Conservation (phyloP, 1,139 yeast genomes). For the Taiozyma sp. region DNA sequence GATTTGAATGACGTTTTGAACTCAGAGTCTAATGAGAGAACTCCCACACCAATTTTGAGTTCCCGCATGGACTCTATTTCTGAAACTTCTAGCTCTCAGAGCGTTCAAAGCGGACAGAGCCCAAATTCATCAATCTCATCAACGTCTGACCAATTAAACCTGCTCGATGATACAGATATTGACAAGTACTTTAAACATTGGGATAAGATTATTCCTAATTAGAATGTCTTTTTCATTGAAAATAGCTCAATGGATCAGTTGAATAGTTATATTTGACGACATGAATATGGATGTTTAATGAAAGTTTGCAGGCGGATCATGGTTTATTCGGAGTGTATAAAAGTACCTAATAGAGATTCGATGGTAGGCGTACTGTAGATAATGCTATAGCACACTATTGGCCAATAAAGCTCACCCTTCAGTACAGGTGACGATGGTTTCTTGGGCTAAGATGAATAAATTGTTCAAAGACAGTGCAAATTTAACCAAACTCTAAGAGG, state of each 20-base stretch:
- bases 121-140: not conserved
- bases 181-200: slow-evolving; percentile 12
- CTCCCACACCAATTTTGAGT: slow-evolving; percentile 15
- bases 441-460: no score
- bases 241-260: not conserved
- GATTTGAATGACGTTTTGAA: slow-evolving; percentile 13
- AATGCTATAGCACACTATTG: no score
- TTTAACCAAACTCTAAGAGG: no score
- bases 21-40: not conserved
- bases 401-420: no score
- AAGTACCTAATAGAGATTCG: no score
- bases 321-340: not conserved
- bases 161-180: slow-evolving; percentile 2
- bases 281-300: not conserved
- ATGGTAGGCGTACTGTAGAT: no score
- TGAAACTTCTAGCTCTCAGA: not conserved
- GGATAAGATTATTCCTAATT: slow-evolving; percentile 14
- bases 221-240: slow-evolving; percentile 15
- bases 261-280: not conserved
- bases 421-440: no score
- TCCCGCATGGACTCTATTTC: not conserved
- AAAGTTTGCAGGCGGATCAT: not conserved
- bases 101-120: not conserved
- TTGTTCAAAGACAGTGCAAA: no score
- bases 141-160: not conserved